Percentiles rank a stretch among this genome's conserved stretches.
Conservation (phyloP, 805 yeast genomes). For the Candida pseudofarinosa region DNA sequence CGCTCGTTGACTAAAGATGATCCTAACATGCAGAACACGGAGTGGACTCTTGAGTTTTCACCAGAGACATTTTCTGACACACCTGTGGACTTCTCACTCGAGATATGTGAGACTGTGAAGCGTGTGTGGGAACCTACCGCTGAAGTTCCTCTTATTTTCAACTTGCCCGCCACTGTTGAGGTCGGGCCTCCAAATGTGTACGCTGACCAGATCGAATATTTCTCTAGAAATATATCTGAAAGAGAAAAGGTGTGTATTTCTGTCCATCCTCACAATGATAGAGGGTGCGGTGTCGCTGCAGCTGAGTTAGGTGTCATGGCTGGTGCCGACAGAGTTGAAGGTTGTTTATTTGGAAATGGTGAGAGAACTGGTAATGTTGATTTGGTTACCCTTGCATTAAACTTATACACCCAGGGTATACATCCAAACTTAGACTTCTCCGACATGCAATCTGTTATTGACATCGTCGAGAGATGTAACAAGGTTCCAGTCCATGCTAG, state of each 20-base stretch:
- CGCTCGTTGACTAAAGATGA: conserved; percentile 68
- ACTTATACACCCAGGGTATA: conserved; percentile 76
- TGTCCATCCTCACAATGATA: conserved; percentile 78
- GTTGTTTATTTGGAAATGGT: conserved; percentile 81
- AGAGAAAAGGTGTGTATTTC: conserved; percentile 72
- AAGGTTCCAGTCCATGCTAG: conserved; percentile 76
- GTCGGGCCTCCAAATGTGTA: conserved; percentile 76
- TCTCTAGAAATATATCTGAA: conserved; percentile 54
- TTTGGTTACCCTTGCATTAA: conserved; percentile 70
- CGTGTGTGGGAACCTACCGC: conserved; percentile 67
- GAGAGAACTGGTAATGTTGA: conserved; percentile 88
- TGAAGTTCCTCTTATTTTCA: conserved; percentile 69
- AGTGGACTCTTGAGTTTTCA: conserved; percentile 74
- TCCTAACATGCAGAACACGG: conserved; percentile 47
- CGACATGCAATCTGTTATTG: conserved; percentile 61
- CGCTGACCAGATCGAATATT: conserved; percentile 82
- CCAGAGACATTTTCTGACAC: conserved; percentile 81
- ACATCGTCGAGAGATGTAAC: conserved; percentile 73
- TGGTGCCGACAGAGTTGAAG: conserved; percentile 87
- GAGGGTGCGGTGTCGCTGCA: conserved; percentile 89
- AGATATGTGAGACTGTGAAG: conserved; percentile 72
- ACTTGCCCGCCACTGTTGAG: conserved; percentile 83
- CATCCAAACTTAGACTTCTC: conserved; percentile 68
- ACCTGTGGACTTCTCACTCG: conserved; percentile 55
- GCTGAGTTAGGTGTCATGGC: conserved; percentile 78